Evolutionary conservation across 2,329 filamentous ascomycete species (phyloP).

Genomic region (Fusarium tanahbumbuense): DNA sequence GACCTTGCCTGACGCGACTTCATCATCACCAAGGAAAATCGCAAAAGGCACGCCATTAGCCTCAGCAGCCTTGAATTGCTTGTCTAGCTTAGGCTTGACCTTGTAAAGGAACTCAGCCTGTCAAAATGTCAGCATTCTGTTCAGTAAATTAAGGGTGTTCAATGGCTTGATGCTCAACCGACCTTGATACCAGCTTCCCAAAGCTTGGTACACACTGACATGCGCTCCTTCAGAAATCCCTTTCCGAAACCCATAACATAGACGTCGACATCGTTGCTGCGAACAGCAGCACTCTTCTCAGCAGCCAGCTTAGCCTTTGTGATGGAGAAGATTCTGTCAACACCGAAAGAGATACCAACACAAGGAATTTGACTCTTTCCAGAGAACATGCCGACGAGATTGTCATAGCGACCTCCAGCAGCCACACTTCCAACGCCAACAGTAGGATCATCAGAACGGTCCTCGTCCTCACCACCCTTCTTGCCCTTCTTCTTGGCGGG

Average conservation of each 20-base stretch:
- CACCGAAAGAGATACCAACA: constrained; percentile 83
- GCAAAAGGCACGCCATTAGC: constrained; percentile 82
- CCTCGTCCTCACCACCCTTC: constrained; percentile 66
- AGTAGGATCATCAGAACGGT: constrained; percentile 81
- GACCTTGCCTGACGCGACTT: constrained; percentile 83
- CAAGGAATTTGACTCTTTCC: constrained; percentile 81
- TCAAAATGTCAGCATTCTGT: constrained; percentile 39
- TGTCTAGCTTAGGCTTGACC: constrained; percentile 86
- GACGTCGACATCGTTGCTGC: constrained; percentile 81
- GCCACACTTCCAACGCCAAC: constrained; percentile 89
- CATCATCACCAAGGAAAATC: constrained; percentile 91
- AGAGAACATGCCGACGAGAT: constrained; percentile 93
- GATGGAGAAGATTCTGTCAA: constrained; percentile 95
- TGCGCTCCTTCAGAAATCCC: constrained; percentile 85
- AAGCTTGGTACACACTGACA: constrained; percentile 79
- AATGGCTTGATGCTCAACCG: constrained; percentile 37
- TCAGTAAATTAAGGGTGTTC: neutral
- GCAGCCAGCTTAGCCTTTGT: constrained; percentile 78
- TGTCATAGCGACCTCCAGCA: constrained; percentile 91
- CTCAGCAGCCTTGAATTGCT: constrained; percentile 94
- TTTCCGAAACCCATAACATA: constrained; percentile 97
- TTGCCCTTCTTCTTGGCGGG: constrained; percentile 63
- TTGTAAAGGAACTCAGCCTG: constrained; percentile 89
- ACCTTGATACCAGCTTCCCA: constrained; percentile 91
- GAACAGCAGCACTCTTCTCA: constrained; percentile 64